These are phyloP conservation scores for Krasilnikovozyma curviuscula DNA, from an alignment of 768 basidiomycete genomes.

Conservation along the genomic window DNA sequence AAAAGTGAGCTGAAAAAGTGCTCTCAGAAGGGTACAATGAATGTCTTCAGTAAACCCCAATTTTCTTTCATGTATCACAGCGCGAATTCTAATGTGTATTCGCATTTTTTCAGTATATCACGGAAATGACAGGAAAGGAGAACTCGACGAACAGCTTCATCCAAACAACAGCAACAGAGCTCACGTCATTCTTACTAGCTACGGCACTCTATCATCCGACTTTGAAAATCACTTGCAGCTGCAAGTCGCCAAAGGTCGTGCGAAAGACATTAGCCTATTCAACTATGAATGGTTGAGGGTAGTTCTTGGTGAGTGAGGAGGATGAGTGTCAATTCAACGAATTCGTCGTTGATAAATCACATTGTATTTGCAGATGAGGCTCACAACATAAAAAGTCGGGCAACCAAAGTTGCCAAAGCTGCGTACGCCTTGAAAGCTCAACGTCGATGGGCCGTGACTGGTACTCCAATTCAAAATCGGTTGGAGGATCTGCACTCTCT, in stretches of 20 bases:
- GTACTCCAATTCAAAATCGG: constrained; percentile 88
- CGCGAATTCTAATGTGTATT: neutral
- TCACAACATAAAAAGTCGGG: constrained; percentile 78
- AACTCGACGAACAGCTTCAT: neutral
- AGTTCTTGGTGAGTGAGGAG: constrained; percentile 34
- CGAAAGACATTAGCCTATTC: neutral
- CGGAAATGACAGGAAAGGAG: neutral
- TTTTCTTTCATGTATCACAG: neutral
- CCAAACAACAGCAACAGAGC: constrained; percentile 5
- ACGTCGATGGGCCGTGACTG: constrained; percentile 44
- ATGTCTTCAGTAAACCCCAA: constrained; percentile 29
- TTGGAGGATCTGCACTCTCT: constrained; percentile 81
- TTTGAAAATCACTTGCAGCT: neutral
- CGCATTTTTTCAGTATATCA: constrained; percentile 5
- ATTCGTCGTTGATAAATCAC: constrained; percentile 17
- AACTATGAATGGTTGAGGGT: constrained; percentile 52
- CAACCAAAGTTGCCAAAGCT: constrained; percentile 66
- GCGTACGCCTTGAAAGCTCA: constrained; percentile 64
- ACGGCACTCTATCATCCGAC: neutral
- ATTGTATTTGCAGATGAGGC: constrained; percentile 48
- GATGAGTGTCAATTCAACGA: neutral
- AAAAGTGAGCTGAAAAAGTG: constrained; percentile 74
- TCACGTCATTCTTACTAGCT: neutral
- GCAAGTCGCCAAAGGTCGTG: neutral
- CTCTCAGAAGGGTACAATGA: constrained; percentile 47